Evolutionary conservation across 2,329 filamentous ascomycete genomes (phyloP).

Genomic region (Cercospora zeae-maydis): DNA sequence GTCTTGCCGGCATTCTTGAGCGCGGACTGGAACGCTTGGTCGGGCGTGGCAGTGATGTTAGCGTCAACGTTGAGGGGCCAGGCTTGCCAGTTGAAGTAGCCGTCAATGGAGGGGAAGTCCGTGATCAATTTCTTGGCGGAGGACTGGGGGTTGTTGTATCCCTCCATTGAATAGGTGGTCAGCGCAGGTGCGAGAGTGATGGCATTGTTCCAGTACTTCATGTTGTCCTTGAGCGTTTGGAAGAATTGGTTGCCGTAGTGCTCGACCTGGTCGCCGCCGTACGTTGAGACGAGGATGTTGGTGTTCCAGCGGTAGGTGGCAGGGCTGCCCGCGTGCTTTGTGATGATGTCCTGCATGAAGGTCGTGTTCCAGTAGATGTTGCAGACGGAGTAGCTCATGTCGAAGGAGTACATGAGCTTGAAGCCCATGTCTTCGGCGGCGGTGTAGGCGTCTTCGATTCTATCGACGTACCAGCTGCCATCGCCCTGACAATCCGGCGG

Average conservation of each 20-base stretch:
- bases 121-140: conserved; percentile 31
- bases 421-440: conserved; percentile 37
- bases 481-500: conserved; percentile 36
- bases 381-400: conserved; percentile 39
- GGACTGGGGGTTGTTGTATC: conserved; percentile 27
- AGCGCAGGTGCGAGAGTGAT: conserved; percentile 38
- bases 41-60: conserved; percentile 35
- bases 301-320: conserved; percentile 39
- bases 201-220: conserved; percentile 30
- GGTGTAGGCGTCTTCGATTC: conserved; percentile 38
- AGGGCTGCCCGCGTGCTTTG: conserved; percentile 33
- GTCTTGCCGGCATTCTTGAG: conserved; percentile 34
- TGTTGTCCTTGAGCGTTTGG: conserved; percentile 34
- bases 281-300: conserved; percentile 39
- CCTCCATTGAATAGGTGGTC: conserved; percentile 34
- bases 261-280: conserved; percentile 35
- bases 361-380: conserved; percentile 39
- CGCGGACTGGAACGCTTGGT: conserved; percentile 37
- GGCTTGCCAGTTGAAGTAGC: conserved; percentile 42
- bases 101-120: conserved; percentile 37
- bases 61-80: conserved; percentile 36
- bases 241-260: conserved; percentile 39
- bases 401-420: conserved; percentile 40
- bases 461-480: conserved; percentile 35
- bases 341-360: conserved; percentile 37